Base-by-base conservation (phyloP, 2,329 filamentous ascomycete genomes). In the Shiraia sp. region DNA sequence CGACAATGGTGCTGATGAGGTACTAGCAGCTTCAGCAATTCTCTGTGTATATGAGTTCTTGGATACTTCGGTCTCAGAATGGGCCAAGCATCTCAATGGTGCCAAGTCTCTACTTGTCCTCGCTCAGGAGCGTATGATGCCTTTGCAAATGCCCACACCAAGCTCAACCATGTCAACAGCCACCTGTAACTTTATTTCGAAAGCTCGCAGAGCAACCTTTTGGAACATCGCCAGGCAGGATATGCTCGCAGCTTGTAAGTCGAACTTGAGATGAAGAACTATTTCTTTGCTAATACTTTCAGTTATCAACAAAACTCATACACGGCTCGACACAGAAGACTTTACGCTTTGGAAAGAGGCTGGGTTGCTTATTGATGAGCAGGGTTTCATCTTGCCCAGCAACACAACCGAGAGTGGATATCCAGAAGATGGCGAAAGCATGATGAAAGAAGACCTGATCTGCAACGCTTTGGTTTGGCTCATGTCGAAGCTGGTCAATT, bases 171-270 rank as follows among this genome's bases (percentile, higher is more conserved):
- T 63, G n/a, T 49, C 60, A 19, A 54, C 55, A 15, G 45, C 56
- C 14, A 61, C 51, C 29, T 49, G 55, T 16, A 59, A 53, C 16
- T 57, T 61, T 31, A 74, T 79, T 2, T 81, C 77, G 3, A 77
- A 78, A 57, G 79, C 74, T 9, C 74, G 81, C 14, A 75, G 71
- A 59, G 81, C 82, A 6, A 81, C 80, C 0, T 86, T 86, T 57
- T 86, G 82, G 82, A 85, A 84, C 50, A 82, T 85, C 60, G 82
- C 82, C 12, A 72, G 82, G 16, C 82, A 86, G 53, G 82, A 86
- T 51, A 82, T 85, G 68, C 69, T 85, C 22, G 78, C 80, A 55
- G 82, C 82, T 37, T 84, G 79, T 76, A 63, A 68, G 74, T 69
- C 5, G 2, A 6, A 10, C 7, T 8, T 4, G 3, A n/a, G n/a